These are phyloP conservation scores for Picea abies DNA, from an alignment of 83 land plant genomes.

Conservation along the genomic window DNA sequence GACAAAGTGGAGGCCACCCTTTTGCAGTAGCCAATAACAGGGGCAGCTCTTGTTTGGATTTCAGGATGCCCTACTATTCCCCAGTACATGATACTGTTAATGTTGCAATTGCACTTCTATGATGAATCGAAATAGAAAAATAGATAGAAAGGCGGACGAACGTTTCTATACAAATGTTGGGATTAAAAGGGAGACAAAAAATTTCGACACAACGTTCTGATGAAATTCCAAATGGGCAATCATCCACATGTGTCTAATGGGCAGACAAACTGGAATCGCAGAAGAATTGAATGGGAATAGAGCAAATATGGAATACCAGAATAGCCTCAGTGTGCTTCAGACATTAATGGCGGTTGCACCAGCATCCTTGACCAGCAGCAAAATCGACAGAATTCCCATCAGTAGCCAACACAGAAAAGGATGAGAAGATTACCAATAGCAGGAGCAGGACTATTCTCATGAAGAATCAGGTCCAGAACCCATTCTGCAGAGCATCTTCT, in stretches of 20 bases:
- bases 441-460: neutral
- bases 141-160: neutral
- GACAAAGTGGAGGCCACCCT: neutral
- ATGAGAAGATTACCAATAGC: neutral
- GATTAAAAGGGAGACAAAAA: too few relatives aligned
- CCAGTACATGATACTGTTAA: too few relatives aligned
- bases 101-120: too few relatives aligned
- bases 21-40: too few relatives aligned
- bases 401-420: neutral
- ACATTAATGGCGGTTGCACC: neutral
- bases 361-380: neutral
- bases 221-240: constrained; percentile 5
- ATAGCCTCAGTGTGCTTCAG: neutral
- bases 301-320: constrained; percentile 1
- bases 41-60: too few relatives aligned
- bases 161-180: neutral
- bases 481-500: neutral
- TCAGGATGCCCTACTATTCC: too few relatives aligned
- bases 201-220: neutral
- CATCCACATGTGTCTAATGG: neutral
- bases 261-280: neutral
- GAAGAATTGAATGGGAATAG: neutral
- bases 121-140: too few relatives aligned
- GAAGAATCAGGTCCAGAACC: neutral
- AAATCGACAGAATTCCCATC: neutral